A percentile compares a stretch with the other conserved stretches of the same genome.
Evolutionary conservation across 306 rosid species (phyloP).

Genomic region (Sesbania bispinosa): DNA sequence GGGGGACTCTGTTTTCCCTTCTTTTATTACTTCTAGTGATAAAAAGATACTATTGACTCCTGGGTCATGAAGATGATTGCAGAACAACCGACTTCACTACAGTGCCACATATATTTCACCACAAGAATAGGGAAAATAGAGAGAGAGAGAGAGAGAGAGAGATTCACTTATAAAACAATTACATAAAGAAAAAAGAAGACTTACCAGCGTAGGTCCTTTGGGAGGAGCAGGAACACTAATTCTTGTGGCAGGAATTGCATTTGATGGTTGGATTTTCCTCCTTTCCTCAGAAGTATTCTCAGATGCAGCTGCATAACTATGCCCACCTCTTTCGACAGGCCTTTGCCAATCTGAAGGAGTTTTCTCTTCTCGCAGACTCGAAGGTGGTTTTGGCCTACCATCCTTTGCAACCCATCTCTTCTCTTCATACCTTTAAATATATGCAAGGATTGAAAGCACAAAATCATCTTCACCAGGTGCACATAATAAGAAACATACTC

Average conservation of each 20-base stretch:
- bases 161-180: too few species aligned
- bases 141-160: too few species aligned
- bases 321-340: slow-evolving; percentile 61
- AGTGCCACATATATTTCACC: not conserved
- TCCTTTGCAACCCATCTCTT: slow-evolving; percentile 87
- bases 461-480: slow-evolving; percentile 4
- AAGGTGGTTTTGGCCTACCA: slow-evolving; percentile 66
- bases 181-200: not conserved
- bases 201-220: slow-evolving; percentile 75
- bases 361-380: slow-evolving; percentile 65
- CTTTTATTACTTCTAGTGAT: not conserved
- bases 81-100: not conserved
- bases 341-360: slow-evolving; percentile 59
- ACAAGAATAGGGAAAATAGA: not conserved
- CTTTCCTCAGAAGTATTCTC: slow-evolving; percentile 58
- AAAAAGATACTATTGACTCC: not conserved
- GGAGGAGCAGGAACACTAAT: slow-evolving; percentile 72
- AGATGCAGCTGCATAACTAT: slow-evolving; percentile 44
- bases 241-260: slow-evolving; percentile 52
- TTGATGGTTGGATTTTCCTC: slow-evolving; percentile 55
- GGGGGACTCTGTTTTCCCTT: not conserved
- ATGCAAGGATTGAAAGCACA: slow-evolving; percentile 24
- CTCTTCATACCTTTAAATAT: slow-evolving; percentile 82
- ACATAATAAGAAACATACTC: slow-evolving; percentile 11
- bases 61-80: not conserved